A percentile compares a stretch with the other conserved stretches of the same genome.
Evolutionary conservation across 2,329 filamentous ascomycete genomes (phyloP).

Genomic region (Bertia moriformis): DNA sequence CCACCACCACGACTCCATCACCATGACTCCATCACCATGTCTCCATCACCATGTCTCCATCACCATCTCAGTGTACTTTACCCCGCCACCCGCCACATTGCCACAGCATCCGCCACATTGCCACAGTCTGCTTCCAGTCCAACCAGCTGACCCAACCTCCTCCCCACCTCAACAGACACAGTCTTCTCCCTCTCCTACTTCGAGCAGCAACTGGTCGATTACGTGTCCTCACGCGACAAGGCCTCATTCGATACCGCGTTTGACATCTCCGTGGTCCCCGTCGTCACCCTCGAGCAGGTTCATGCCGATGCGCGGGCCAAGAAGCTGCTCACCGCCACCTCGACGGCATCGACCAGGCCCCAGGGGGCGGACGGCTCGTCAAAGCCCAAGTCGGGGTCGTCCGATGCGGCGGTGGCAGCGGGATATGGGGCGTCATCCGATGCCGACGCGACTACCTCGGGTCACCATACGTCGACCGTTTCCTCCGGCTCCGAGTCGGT

Average conservation of each 20-base stretch:
- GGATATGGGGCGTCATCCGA: too few species aligned
- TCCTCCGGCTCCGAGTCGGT: conserved; percentile 47
- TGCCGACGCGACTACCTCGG: too few species aligned
- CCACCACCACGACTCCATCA: too few species aligned
- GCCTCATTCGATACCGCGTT: conserved; percentile 73
- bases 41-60: conserved; percentile 22
- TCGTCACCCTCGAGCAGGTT: conserved; percentile 89
- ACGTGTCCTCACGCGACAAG: conserved; percentile 85
- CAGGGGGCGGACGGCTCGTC: too few species aligned
- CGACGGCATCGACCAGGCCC: conserved; percentile 86
- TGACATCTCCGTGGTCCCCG: conserved; percentile 78
- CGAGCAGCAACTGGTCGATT: conserved; percentile 93
- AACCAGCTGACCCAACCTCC: too few species aligned
- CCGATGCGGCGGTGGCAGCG: too few species aligned
- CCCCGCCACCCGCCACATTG: background rate
- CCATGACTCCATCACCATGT: too few species aligned
- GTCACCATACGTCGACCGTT: conserved; percentile 59
- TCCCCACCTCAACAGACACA: too few species aligned
- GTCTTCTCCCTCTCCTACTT: conserved; percentile 92
- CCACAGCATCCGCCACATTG: too few species aligned
- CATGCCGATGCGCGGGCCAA: conserved; percentile 91
- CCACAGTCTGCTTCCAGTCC: too few species aligned
- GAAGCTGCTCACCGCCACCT: conserved; percentile 85
- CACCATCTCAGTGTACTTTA: background rate
- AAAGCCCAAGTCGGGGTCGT: conserved; percentile 67